Conservation (phyloP, 306 rosid species). For the Elaeagnus macrophylla region DNA sequence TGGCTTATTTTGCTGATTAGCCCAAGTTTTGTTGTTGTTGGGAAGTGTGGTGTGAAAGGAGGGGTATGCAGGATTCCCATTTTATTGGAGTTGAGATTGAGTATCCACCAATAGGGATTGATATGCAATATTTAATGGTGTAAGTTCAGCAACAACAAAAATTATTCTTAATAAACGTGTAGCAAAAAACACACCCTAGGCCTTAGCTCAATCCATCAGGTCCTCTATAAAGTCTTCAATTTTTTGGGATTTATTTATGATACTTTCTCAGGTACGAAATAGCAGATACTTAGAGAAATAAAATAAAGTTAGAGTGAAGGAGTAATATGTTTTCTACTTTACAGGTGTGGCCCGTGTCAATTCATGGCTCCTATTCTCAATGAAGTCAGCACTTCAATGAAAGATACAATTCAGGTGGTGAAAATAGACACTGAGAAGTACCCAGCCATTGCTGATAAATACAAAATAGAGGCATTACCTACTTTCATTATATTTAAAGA, state of each 20-base stretch:
- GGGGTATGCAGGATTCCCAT: no score
- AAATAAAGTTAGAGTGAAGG: neutral
- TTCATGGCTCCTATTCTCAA: constrained; percentile 80
- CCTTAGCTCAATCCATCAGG: no score
- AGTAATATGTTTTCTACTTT: constrained; percentile 19
- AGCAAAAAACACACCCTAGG: no score
- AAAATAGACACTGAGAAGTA: constrained; percentile 96
- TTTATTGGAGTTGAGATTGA: no score
- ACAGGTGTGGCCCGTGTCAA: constrained; percentile 99
- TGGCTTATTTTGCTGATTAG: no score
- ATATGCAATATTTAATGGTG: no score
- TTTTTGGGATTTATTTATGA: neutral
- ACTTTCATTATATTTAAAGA: constrained; percentile 87
- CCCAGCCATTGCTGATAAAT: constrained; percentile 66
- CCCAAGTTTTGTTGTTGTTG: no score
- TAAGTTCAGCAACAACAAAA: no score
- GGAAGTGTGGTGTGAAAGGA: no score
- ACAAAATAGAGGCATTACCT: constrained; percentile 80
- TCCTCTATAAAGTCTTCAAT: neutral
- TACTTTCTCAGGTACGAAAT: neutral
- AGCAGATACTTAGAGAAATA: neutral
- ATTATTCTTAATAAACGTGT: no score
- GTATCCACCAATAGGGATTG: no score
- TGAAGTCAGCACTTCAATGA: constrained; percentile 57
- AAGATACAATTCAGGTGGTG: constrained; percentile 58